Conservation (phyloP, 371 early-diverging fungal genomes). For the Coemansia sp. region DNA sequence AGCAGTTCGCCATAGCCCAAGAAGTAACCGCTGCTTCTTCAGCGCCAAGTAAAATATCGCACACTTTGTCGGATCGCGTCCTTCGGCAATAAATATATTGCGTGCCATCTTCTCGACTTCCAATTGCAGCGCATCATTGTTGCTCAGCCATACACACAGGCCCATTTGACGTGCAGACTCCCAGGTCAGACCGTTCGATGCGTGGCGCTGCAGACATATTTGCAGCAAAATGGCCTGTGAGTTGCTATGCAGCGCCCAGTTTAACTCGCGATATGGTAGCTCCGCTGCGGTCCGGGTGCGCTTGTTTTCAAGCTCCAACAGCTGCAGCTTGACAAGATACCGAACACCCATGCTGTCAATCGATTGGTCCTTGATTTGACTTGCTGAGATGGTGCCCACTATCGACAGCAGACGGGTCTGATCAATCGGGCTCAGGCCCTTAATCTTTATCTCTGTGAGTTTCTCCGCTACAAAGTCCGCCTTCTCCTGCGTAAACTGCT, state of each 20-base stretch:
- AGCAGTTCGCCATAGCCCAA: constrained; percentile 87
- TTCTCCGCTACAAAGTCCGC: constrained; percentile 42
- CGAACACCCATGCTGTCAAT: constrained; percentile 89
- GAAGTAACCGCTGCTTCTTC: constrained; percentile 78
- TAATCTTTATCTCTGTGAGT: constrained; percentile 41
- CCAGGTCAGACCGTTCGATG: constrained; percentile 74
- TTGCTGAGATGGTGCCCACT: constrained; percentile 44
- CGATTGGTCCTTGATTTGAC: constrained; percentile 49
- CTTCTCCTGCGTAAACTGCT: constrained; percentile 38
- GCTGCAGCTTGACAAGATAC: constrained; percentile 70
- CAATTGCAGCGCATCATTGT: constrained; percentile 66
- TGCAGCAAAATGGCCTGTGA: constrained; percentile 80
- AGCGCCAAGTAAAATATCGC: constrained; percentile 84
- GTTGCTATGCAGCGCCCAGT: constrained; percentile 87
- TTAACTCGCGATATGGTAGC: constrained; percentile 69
- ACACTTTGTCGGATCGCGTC: constrained; percentile 81
- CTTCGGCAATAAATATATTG: constrained; percentile 76
- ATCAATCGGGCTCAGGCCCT: constrained; percentile 41
- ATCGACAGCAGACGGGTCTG: constrained; percentile 48
- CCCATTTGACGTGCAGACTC: constrained; percentile 76
- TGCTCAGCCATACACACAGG: constrained; percentile 81
- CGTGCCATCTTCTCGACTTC: constrained; percentile 82
- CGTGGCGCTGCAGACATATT: constrained; percentile 61
- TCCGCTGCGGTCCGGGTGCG: constrained; percentile 50
- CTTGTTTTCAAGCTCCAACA: constrained; percentile 64